These are phyloP conservation scores for Boeremia lycopersici DNA, from an alignment of 2,329 filamentous ascomycete species.

Conservation along the genomic window DNA sequence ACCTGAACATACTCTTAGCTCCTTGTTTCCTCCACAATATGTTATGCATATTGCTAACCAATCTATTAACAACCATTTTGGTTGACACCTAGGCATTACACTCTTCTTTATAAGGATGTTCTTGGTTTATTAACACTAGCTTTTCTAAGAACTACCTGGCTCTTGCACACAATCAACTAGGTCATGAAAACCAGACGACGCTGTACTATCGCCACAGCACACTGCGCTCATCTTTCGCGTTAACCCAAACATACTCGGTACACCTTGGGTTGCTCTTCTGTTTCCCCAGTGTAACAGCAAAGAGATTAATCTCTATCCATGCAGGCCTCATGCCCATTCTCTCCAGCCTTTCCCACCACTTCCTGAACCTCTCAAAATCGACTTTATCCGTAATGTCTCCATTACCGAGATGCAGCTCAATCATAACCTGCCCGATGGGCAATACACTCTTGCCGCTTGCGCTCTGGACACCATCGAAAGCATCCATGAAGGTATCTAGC, in stretches of 20 bases:
- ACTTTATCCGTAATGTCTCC: constrained; percentile 25
- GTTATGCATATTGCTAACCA: too few species aligned
- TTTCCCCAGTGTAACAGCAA: constrained; percentile 36
- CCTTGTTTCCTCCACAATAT: too few species aligned
- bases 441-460: constrained; percentile 29
- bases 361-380: constrained; percentile 35
- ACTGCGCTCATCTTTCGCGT: constrained; percentile 36
- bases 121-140: too few species aligned
- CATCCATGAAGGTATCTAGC: constrained; percentile 40
- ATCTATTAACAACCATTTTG: too few species aligned
- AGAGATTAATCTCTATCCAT: constrained; percentile 44
- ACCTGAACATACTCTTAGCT: too few species aligned
- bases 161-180: too few species aligned
- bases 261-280: constrained; percentile 38
- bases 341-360: constrained; percentile 44
- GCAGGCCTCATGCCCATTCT: constrained; percentile 43
- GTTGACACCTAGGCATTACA: too few species aligned
- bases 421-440: constrained; percentile 44
- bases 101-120: too few species aligned
- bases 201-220: constrained; percentile 31
- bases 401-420: constrained; percentile 40
- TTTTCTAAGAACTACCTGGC: too few species aligned
- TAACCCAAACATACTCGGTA: constrained; percentile 45
- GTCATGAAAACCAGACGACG: not conserved
- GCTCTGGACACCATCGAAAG: constrained; percentile 27